Conservation (phyloP, 2,329 filamentous ascomycete genomes). For the Aspergillus latus region DNA sequence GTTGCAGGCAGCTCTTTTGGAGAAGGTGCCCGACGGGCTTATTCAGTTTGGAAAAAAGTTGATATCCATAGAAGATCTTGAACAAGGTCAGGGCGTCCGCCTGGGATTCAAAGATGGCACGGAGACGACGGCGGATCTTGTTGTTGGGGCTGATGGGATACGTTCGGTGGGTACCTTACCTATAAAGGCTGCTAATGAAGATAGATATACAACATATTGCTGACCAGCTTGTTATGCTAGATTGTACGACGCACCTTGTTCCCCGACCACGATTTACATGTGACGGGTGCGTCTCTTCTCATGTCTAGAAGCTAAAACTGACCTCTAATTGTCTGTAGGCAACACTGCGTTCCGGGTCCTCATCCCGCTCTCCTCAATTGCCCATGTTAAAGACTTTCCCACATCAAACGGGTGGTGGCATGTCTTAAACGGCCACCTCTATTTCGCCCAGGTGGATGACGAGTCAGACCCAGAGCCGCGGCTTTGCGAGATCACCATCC, state of each 20-base stretch:
- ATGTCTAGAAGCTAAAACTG: not conserved
- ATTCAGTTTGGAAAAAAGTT: conserved; percentile 6
- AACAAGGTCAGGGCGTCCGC: not conserved
- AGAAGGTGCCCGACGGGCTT: not conserved
- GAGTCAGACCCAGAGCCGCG: not conserved
- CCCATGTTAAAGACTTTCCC: not conserved
- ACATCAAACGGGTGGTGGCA: conserved; percentile 6
- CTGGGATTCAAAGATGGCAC: not conserved
- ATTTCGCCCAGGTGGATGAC: conserved; percentile 6
- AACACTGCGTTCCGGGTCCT: conserved; percentile 7
- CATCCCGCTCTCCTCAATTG: not conserved
- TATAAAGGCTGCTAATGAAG: too few species aligned
- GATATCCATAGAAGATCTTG: not conserved
- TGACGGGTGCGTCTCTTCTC: not conserved
- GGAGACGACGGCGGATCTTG: not conserved
- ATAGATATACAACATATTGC: not conserved
- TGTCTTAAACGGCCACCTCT: not conserved
- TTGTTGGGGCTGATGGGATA: conserved; percentile 9
- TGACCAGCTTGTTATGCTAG: not conserved
- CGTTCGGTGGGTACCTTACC: not conserved
- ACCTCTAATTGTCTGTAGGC: not conserved
- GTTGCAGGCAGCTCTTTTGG: conserved; percentile 7
- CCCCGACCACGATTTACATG: not conserved
- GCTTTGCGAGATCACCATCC: conserved; percentile 6
- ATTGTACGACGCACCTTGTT: not conserved